phyloP scores from a whole-genome alignment of 176 grass and related monocot genomes.

The Pontederia paniculata region DNA sequence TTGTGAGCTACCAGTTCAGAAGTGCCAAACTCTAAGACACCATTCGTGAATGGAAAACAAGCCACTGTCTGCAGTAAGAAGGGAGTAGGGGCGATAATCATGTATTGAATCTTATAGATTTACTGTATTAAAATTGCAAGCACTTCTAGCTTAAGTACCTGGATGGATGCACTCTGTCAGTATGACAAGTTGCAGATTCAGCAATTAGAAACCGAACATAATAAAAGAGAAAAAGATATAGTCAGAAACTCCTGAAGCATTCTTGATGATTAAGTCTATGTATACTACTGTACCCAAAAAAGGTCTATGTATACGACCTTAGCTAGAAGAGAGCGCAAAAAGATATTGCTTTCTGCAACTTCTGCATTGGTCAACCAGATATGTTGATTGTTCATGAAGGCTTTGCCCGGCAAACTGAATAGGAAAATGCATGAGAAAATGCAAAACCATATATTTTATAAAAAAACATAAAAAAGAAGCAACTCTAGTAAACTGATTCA shows the following conservation, averaged over 20 bases:
- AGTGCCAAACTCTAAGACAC: constrained; percentile 76
- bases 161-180: constrained; percentile 43
- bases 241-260: background rate
- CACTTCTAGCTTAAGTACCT: constrained; percentile 24
- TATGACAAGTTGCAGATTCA: background rate
- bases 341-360: constrained; percentile 34
- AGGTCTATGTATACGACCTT: constrained; percentile 37
- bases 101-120: too few relatives aligned
- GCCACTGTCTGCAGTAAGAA: constrained; percentile 43
- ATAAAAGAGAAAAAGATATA: constrained; percentile 3
- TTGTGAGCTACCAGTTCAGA: constrained; percentile 34
- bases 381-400: constrained; percentile 33
- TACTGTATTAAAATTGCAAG: too few relatives aligned
- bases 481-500: too few relatives aligned
- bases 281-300: background rate
- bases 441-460: background rate
- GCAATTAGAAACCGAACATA: background rate
- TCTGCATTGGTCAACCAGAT: constrained; percentile 65
- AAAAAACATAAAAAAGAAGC: too few relatives aligned
- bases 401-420: constrained; percentile 53
- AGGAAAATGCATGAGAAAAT: constrained; percentile 7
- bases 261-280: background rate
- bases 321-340: constrained; percentile 51
- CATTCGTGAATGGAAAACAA: constrained; percentile 53
- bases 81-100: background rate